Evolutionary conservation across 306 rosid species (phyloP).

Genomic region (Neltuma alba): DNA sequence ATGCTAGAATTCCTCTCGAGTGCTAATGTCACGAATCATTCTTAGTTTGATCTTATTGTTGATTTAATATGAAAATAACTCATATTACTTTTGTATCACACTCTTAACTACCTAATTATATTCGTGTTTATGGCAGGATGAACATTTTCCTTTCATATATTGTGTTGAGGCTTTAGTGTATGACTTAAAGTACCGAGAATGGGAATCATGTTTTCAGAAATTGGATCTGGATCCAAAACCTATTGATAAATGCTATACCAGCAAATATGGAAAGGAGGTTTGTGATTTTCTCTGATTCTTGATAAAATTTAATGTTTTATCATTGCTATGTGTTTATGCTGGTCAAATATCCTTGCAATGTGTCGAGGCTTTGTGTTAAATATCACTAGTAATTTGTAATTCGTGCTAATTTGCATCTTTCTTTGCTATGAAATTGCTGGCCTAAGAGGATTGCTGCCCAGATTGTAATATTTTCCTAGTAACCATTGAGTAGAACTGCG

Average conservation of each 20-base stretch:
- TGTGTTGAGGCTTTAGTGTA: slow-evolving; percentile 64
- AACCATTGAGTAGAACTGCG: background rate
- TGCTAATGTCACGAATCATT: background rate
- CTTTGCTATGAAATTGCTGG: background rate
- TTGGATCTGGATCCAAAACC: slow-evolving; percentile 66
- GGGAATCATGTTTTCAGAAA: slow-evolving; percentile 77
- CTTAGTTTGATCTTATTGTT: slow-evolving; percentile 19
- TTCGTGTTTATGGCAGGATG: slow-evolving; percentile 51
- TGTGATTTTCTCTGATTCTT: slow-evolving; percentile 28
- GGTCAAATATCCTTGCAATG: background rate
- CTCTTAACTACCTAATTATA: slow-evolving; percentile 10
- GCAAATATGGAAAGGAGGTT: slow-evolving; percentile 78
- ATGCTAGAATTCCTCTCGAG: background rate
- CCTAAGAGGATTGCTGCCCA: background rate
- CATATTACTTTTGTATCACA: slow-evolving; percentile 10
- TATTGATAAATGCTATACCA: slow-evolving; percentile 58
- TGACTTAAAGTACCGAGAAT: slow-evolving; percentile 41
- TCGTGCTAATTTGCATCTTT: background rate
- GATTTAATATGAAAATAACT: background rate
- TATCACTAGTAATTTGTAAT: background rate
- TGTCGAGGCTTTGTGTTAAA: background rate
- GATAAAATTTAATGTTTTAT: background rate
- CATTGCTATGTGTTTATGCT: background rate
- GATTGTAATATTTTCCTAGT: background rate
- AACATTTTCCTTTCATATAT: slow-evolving; percentile 75